Conservation (phyloP, 768 basidiomycete genomes). For the Pilatotrama ljubarskyi region DNA sequence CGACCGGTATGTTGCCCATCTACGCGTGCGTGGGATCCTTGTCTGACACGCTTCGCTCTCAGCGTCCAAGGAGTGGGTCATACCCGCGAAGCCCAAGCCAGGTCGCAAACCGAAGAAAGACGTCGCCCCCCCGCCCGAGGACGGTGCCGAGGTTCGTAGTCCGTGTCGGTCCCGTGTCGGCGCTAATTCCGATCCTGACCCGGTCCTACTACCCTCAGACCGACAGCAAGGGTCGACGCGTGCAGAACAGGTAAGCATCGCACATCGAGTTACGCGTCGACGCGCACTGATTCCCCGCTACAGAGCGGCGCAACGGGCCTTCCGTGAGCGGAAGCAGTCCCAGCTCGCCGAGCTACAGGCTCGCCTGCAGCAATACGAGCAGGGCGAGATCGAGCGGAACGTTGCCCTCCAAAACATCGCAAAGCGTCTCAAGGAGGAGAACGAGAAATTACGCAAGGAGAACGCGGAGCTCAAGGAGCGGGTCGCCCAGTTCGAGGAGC, state of each 20-base stretch:
- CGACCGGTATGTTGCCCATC: slow-evolving; percentile 53
- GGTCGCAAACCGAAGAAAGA: slow-evolving; percentile 88
- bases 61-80: slow-evolving; percentile 92
- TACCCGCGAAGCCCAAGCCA: slow-evolving; percentile 83
- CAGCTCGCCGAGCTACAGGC: slow-evolving; percentile 88
- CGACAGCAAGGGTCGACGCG: slow-evolving; percentile 64
- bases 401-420: slow-evolving; percentile 81
- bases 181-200: slow-evolving; percentile 15
- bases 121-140: slow-evolving; percentile 35
- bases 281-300: slow-evolving; percentile 13
- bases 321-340: slow-evolving; percentile 86
- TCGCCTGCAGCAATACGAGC: slow-evolving; percentile 81
- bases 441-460: slow-evolving; percentile 70
- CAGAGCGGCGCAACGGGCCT: slow-evolving; percentile 87
- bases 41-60: slow-evolving; percentile 15
- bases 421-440: slow-evolving; percentile 85
- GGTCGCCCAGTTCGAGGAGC: slow-evolving; percentile 33
- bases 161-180: slow-evolving; percentile 6
- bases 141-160: slow-evolving; percentile 51
- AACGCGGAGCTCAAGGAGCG: slow-evolving; percentile 57
- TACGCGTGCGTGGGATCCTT: slow-evolving; percentile 6
- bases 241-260: slow-evolving; percentile 67
- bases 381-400: slow-evolving; percentile 88
- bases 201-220: slow-evolving; percentile 22
- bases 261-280: background rate